phyloP scores from a whole-genome alignment of 2,329 filamentous ascomycete genomes.

The Penicillium sp. region DNA sequence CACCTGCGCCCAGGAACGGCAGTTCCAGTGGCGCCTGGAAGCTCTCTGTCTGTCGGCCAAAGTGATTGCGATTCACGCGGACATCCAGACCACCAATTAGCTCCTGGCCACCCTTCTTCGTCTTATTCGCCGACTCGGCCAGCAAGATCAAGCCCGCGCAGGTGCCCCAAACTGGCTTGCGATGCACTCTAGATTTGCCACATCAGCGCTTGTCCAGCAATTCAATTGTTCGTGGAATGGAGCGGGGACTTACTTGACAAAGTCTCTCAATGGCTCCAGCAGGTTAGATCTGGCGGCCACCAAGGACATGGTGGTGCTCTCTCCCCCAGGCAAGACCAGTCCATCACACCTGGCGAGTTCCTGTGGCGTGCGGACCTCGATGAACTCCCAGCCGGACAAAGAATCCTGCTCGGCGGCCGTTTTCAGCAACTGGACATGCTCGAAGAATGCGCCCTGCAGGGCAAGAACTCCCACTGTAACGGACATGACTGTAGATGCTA shows the following conservation, averaged over 20 bases:
- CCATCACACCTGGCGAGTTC: slow-evolving; percentile 77
- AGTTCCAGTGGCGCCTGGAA: slow-evolving; percentile 78
- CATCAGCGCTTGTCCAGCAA: slow-evolving; percentile 12
- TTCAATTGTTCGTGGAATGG: not conserved
- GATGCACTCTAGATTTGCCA: slow-evolving; percentile 60
- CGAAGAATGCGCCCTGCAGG: slow-evolving; percentile 89
- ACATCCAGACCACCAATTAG: slow-evolving; percentile 91
- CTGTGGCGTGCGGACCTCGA: slow-evolving; percentile 76
- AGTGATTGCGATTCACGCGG: slow-evolving; percentile 90
- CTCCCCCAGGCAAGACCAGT: slow-evolving; percentile 88
- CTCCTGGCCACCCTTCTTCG: slow-evolving; percentile 89
- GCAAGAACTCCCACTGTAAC: slow-evolving; percentile 68
- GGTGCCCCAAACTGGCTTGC: slow-evolving; percentile 91
- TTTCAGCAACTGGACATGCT: slow-evolving; percentile 79
- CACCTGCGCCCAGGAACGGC: slow-evolving; percentile 63
- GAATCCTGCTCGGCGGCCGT: slow-evolving; percentile 58
- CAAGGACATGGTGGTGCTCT: slow-evolving; percentile 91
- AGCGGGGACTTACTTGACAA: slow-evolving; percentile 74
- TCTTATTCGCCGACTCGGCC: slow-evolving; percentile 82
- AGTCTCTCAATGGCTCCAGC: slow-evolving; percentile 81
- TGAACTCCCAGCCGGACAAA: slow-evolving; percentile 60
- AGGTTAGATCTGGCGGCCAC: slow-evolving; percentile 81
- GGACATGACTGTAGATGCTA: slow-evolving; percentile 29
- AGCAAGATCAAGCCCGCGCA: slow-evolving; percentile 94
- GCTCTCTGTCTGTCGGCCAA: slow-evolving; percentile 89